phyloP scores from a whole-genome alignment of 495 filamentous ascomycete species.

The Podospora pseudopauciseta region DNA sequence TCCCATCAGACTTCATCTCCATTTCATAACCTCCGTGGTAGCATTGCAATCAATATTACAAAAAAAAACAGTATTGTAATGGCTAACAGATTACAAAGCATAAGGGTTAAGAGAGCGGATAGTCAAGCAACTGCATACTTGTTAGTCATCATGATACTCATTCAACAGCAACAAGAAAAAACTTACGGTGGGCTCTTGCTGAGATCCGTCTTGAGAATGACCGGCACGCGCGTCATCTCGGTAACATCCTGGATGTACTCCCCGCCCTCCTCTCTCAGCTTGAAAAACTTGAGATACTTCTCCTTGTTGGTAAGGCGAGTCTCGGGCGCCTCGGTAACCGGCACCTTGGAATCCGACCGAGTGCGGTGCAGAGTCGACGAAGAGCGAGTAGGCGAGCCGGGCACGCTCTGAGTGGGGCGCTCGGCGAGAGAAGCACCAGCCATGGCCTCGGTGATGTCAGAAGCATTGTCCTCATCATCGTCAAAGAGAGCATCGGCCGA shows the following conservation, averaged over 20 bases:
- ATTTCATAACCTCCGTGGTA: neutral
- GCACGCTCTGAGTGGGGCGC: conserved; percentile 92
- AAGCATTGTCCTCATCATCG: conserved; percentile 82
- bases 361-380: conserved; percentile 78
- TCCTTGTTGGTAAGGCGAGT: conserved; percentile 86
- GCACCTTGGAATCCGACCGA: conserved; percentile 87
- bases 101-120: conserved; percentile 97
- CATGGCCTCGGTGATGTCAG: conserved; percentile 80
- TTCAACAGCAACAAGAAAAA: conserved; percentile 5
- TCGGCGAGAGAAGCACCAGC: conserved; percentile 82
- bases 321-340: conserved; percentile 66
- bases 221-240: conserved; percentile 94
- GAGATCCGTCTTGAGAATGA: conserved; percentile 96
- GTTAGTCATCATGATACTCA: conserved; percentile 35
- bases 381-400: conserved; percentile 82
- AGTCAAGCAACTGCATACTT: conserved; percentile 72
- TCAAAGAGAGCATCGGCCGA: conserved; percentile 92
- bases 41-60: neutral
- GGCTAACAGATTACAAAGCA: conserved; percentile 59
- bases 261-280: conserved; percentile 84
- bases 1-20: neutral
- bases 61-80: neutral
- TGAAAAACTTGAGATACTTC: conserved; percentile 89
- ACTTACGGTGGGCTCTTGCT: conserved; percentile 98
- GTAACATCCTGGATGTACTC: conserved; percentile 97